Conservation (phyloP, 1,284 basidiomycete genomes). For the Naganishia liquefaciens region DNA sequence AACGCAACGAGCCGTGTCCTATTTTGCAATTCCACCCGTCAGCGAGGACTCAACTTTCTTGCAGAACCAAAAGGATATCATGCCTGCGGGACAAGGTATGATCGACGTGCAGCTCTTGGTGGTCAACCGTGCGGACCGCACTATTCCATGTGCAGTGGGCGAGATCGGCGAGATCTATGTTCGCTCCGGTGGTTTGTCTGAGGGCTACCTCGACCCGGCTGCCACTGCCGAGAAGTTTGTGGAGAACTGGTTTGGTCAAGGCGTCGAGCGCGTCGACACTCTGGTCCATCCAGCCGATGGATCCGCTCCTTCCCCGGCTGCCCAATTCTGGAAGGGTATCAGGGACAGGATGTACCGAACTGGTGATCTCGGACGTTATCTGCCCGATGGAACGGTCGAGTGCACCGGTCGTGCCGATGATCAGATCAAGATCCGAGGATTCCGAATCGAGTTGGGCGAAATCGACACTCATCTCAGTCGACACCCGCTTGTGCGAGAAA, state of each 20-base stretch:
- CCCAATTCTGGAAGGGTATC: constrained; percentile 88
- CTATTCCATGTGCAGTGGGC: constrained; percentile 86
- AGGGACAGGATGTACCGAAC: constrained; percentile 97
- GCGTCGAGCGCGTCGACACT: constrained; percentile 66
- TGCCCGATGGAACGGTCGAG: constrained; percentile 90
- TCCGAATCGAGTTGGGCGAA: constrained; percentile 97
- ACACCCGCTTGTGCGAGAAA: constrained; percentile 91
- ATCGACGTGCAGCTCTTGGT: constrained; percentile 96
- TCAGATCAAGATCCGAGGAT: constrained; percentile 99
- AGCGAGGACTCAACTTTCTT: constrained; percentile 85
- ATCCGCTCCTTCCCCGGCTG: constrained; percentile 68
- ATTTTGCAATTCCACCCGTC: constrained; percentile 89
- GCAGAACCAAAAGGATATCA: constrained; percentile 93
- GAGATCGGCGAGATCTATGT: constrained; percentile 99
- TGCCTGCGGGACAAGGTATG: constrained; percentile 98
- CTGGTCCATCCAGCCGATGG: constrained; percentile 73
- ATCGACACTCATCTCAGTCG: constrained; percentile 96
- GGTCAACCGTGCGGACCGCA: constrained; percentile 89
- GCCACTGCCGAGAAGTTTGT: constrained; percentile 91
- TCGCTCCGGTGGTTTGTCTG: constrained; percentile 90
- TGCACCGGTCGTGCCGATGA: constrained; percentile 98
- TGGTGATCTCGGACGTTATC: constrained; percentile 92
- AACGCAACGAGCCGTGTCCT: constrained; percentile 97
- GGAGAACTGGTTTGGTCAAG: constrained; percentile 79
- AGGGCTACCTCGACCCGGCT: constrained; percentile 86